A percentile compares a stretch with the other conserved stretches of the same genome.
Evolutionary conservation across 768 basidiomycete species (phyloP).

Genomic region (Podaxis sp.): DNA sequence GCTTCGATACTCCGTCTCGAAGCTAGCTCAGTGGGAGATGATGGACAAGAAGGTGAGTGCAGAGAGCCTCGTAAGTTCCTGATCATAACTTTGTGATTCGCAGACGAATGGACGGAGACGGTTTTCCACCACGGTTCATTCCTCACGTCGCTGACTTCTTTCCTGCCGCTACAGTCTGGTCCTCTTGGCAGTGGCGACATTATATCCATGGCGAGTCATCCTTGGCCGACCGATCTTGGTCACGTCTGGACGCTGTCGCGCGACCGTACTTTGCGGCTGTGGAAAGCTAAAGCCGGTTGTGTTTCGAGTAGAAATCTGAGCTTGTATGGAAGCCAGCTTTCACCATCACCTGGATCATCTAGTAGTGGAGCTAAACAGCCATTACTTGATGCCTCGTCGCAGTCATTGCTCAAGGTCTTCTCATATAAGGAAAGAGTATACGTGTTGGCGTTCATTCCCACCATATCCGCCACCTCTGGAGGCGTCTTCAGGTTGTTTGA

Average conservation of each 20-base stretch:
- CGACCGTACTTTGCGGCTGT: constrained; percentile 80
- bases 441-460: constrained; percentile 72
- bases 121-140: constrained; percentile 64
- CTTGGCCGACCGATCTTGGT: constrained; percentile 72
- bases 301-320: constrained; percentile 60
- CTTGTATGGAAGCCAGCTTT: constrained; percentile 19
- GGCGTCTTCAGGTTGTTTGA: constrained; percentile 77
- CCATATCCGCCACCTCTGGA: constrained; percentile 61
- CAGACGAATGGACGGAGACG: constrained; percentile 74
- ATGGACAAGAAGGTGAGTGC: constrained; percentile 56
- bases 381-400: constrained; percentile 58
- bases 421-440: constrained; percentile 50
- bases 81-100: constrained; percentile 14
- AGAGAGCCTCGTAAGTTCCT: constrained; percentile 9
- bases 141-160: constrained; percentile 63
- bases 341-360: constrained; percentile 19
- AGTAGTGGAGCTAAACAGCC: constrained; percentile 29
- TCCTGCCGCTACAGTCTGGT: constrained; percentile 54
- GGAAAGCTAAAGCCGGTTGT: constrained; percentile 77
- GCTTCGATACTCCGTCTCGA: constrained; percentile 72
- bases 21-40: constrained; percentile 53
- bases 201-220: constrained; percentile 68
- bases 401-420: constrained; percentile 66
- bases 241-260: constrained; percentile 85
- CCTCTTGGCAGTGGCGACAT: constrained; percentile 54